Conservation (phyloP, 2,329 filamentous ascomycete species). For the Scolecobasidium constrictum region DNA sequence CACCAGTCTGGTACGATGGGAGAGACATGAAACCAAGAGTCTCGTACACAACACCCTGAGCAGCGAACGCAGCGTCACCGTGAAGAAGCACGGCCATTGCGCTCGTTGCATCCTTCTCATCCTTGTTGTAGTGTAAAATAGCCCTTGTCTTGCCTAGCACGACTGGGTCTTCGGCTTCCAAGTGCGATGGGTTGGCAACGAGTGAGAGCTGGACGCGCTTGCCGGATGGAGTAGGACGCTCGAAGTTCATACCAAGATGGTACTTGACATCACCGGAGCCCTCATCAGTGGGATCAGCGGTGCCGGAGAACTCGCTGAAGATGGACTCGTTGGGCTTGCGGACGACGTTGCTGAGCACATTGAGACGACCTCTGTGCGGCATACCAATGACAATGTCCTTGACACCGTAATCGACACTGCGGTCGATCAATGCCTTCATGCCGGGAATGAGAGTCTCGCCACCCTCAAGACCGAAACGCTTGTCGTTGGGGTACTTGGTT, state of each 20-base stretch:
- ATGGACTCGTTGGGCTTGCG: slow-evolving; percentile 99
- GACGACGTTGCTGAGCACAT: slow-evolving; percentile 96
- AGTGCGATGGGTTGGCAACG: slow-evolving; percentile 94
- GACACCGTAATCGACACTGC: slow-evolving; percentile 94
- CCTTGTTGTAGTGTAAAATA: slow-evolving; percentile 98
- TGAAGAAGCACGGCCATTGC: slow-evolving; percentile 95
- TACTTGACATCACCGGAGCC: slow-evolving; percentile 99
- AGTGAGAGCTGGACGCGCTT: slow-evolving; percentile 99
- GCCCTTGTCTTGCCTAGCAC: slow-evolving; percentile 95
- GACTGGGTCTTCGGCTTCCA: slow-evolving; percentile 96
- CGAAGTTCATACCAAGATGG: slow-evolving; percentile 99
- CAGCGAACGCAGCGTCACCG: slow-evolving; percentile 94
- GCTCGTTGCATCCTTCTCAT: slow-evolving; percentile 76
- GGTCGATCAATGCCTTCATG: slow-evolving; percentile 98
- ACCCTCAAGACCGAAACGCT: slow-evolving; percentile 96
- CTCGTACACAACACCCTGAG: slow-evolving; percentile 95
- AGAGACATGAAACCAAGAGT: slow-evolving; percentile 96
- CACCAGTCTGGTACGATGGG: slow-evolving; percentile 91
- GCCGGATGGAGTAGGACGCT: slow-evolving; percentile 92
- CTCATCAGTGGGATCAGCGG: slow-evolving; percentile 78
- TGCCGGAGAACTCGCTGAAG: slow-evolving; percentile 95
- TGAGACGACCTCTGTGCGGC: slow-evolving; percentile 96
- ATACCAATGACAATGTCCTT: slow-evolving; percentile 99
- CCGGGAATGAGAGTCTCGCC: slow-evolving; percentile 94
- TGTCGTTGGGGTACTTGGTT: slow-evolving; percentile 98